A percentile compares a stretch with the other conserved stretches of the same genome.
phyloP scores from a whole-genome alignment of 306 rosid species.

The Cucurbita maxima region DNA sequence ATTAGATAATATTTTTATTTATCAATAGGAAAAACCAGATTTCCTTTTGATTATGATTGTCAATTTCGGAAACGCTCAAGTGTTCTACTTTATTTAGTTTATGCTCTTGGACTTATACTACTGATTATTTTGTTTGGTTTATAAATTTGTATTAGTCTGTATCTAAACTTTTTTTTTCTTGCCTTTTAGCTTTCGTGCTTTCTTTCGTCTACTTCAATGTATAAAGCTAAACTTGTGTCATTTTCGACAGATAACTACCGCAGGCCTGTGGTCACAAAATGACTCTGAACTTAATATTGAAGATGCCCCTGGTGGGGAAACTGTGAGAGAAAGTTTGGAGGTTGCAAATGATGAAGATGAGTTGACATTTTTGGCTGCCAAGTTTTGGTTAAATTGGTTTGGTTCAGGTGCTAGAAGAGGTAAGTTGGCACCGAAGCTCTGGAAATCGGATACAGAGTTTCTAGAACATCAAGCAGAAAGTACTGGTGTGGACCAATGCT shows the following conservation, averaged over 20 bases:
- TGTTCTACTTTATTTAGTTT: background rate
- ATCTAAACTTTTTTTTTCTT: background rate
- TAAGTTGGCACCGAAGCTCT: constrained; percentile 35
- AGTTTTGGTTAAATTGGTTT: constrained; percentile 64
- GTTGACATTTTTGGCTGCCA: constrained; percentile 40
- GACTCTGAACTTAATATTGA: constrained; percentile 31
- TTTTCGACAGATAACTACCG: constrained; percentile 51
- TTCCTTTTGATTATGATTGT: background rate
- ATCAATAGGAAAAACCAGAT: background rate
- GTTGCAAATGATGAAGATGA: constrained; percentile 48
- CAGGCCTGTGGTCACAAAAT: constrained; percentile 71
- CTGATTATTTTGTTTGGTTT: background rate
- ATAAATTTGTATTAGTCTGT: background rate
- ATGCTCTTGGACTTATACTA: background rate
- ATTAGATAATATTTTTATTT: background rate
- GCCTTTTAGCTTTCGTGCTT: background rate
- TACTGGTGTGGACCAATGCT: constrained; percentile 31
- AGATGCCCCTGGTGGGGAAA: constrained; percentile 24
- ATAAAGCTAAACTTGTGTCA: constrained; percentile 1
- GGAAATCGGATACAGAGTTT: constrained; percentile 59
- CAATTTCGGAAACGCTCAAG: background rate
- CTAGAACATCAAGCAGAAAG: constrained; percentile 48
- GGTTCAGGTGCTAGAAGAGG: constrained; percentile 57
- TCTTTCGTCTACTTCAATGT: background rate
- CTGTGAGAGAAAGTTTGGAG: constrained; percentile 27